Base-by-base conservation (phyloP, 176 grass and related monocot genomes). In the Carex littledalei region DNA sequence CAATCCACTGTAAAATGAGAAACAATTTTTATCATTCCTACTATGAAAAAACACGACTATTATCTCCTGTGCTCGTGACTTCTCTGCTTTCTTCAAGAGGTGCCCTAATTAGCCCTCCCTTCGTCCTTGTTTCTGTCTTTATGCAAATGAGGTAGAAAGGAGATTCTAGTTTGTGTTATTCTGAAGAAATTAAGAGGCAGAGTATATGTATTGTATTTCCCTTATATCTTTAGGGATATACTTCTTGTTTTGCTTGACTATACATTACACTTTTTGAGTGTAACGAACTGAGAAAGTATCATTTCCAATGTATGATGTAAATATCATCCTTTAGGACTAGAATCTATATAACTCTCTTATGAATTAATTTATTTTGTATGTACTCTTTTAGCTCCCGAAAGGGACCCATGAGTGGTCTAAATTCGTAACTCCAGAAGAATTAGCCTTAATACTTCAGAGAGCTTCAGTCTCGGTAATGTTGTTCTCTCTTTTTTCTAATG, bases 401-500 rank as follows among this genome's bases (percentile, higher is more conserved):
- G 96, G 96, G 17, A 98, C 96, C 35, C 96, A 95, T 84, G 74
- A 94, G 64, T 98, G 96, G 96, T 94, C 96, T 26, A 92, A 89
- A 82, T 88, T 98, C 81, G 61, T 98, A 73, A 94, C 88, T 57
- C 88, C 93, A 0, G 96, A 98, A 86, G 96, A 98, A 88, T 66
- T 98, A 78, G 87, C 81, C 64, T 84, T 98, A 81, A 90, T 93
- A 85, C 84, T 92, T 75, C 88, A 87, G 80, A 88, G 86, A 86
- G 83, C 95, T 72, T 93, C 91, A 24, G 47, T 98, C 53, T 92
- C 89, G 32, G 96, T 98, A 98, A 94, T 84, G 39, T 79, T 61
- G 17, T 26, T 24, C 20, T 20, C 7, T 71, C 6, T 32, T 57
- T 72, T 64, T 58, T 14, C 24, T 14, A 8, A 8, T 43, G 72